Percentiles rank a stretch among this genome's conserved stretches.
phyloP scores from a whole-genome alignment of 2,329 filamentous ascomycete species.

The Polychaeton citri region DNA sequence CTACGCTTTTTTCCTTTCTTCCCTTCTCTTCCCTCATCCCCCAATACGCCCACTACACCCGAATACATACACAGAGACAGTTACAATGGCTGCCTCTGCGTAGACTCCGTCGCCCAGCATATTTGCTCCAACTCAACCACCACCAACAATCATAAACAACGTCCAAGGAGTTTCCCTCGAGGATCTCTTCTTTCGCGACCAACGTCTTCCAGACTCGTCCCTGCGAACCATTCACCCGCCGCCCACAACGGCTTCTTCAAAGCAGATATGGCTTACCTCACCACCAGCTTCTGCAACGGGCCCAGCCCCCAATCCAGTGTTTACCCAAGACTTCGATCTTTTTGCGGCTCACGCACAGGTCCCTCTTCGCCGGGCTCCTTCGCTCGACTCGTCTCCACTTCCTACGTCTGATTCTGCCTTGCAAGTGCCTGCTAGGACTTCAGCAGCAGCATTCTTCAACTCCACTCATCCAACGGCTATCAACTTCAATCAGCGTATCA shows the following conservation, averaged over 20 bases:
- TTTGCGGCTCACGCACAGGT: conserved; percentile 24
- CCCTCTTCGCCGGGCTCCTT: conserved; percentile 35
- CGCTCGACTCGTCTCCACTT: conserved; percentile 40
- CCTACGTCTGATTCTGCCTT: conserved; percentile 42
- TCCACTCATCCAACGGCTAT: conserved; percentile 12
- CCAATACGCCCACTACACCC: conserved; percentile 7
- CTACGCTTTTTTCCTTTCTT: conserved; percentile 4
- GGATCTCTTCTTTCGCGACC: conserved; percentile 21
- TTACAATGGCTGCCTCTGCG: conserved; percentile 21
- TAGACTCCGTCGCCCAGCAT: conserved; percentile 19
- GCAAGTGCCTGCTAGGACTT: conserved; percentile 27
- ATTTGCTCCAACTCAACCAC: conserved; percentile 8
- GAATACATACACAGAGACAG: conserved; percentile 11
- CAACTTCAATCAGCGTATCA: conserved; percentile 7
- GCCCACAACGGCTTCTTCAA: conserved; percentile 68
- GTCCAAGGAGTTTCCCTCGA: conserved; percentile 18
- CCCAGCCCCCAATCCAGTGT: conserved; percentile 36
- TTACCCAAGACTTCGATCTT: conserved; percentile 61
- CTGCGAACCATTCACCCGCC: conserved; percentile 55
- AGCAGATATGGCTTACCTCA: conserved; percentile 66
- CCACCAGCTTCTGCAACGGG: conserved; percentile 37
- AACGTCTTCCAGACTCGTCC: conserved; percentile 24
- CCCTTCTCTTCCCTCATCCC: conserved; percentile 5
- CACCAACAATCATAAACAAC: conserved; percentile 10
- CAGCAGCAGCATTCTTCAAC: conserved; percentile 39